phyloP scores from a whole-genome alignment of 1,284 basidiomycete species.

The Papiliotrema laurentii region DNA sequence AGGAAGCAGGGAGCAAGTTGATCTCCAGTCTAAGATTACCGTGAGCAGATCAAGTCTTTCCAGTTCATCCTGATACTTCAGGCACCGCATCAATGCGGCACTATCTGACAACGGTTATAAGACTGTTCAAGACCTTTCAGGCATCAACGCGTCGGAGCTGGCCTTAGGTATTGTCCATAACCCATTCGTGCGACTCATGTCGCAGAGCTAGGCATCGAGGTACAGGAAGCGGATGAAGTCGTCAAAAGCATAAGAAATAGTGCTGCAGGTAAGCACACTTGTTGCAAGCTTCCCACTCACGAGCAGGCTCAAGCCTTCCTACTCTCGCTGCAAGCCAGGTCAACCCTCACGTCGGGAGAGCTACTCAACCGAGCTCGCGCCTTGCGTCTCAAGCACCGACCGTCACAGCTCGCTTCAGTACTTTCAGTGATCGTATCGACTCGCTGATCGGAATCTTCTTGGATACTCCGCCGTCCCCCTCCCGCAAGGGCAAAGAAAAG shows the following conservation, averaged over 20 bases:
- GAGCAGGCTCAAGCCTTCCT: too few relatives aligned
- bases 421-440: slow-evolving; percentile 32
- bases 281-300: too few relatives aligned
- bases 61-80: neutral
- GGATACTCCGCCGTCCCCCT: neutral
- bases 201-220: too few relatives aligned
- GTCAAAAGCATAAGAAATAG: too few relatives aligned
- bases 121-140: slow-evolving; percentile 23
- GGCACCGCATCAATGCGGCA: slow-evolving; percentile 28
- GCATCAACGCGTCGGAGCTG: slow-evolving; percentile 22
- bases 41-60: neutral
- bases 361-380: too few relatives aligned
- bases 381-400: slow-evolving; percentile 14
- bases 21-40: neutral
- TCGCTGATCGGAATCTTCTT: slow-evolving; percentile 21
- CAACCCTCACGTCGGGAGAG: too few relatives aligned
- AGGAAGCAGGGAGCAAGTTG: neutral
- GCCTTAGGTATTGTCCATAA: too few relatives aligned
- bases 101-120: slow-evolving; percentile 38
- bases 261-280: too few relatives aligned
- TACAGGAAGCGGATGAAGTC: too few relatives aligned
- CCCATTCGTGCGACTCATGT: too few relatives aligned
- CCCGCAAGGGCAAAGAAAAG: slow-evolving; percentile 16
- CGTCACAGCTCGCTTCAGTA: slow-evolving; percentile 25
- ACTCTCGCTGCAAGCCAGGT: neutral